Percentiles rank a stretch among this genome's conserved stretches.
These are phyloP conservation scores for Haematococcus sp. DNA, from an alignment of 139 green algal genomes.

Conservation along the genomic window DNA sequence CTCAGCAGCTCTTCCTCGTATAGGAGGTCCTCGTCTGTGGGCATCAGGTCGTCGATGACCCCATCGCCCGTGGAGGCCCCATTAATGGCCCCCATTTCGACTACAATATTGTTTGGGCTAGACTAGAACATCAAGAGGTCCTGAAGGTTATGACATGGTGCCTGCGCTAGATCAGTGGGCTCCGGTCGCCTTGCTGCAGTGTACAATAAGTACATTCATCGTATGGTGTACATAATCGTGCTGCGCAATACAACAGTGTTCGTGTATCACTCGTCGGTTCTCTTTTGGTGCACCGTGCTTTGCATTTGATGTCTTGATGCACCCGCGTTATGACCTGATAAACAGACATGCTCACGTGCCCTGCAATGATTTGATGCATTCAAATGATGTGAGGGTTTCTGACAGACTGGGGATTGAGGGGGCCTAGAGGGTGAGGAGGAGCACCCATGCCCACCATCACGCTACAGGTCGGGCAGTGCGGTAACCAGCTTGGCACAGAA, in stretches of 20 bases:
- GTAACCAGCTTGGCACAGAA: conserved; percentile 38
- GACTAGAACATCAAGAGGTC: neutral
- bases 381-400: neutral
- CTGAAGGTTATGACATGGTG: neutral
- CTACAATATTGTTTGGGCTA: neutral
- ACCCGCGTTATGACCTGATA: neutral
- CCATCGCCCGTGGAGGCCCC: conserved; percentile 10
- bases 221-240: neutral
- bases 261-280: too few relatives aligned
- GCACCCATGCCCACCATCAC: conserved; percentile 24
- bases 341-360: neutral
- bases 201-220: neutral
- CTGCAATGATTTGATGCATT: neutral
- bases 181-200: too few relatives aligned
- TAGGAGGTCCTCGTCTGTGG: conserved; percentile 85
- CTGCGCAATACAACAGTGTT: too few relatives aligned
- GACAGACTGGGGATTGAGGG: neutral
- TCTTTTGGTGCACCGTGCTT: too few relatives aligned
- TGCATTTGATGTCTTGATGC: too few relatives aligned
- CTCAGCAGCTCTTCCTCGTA: conserved; percentile 97
- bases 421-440: neutral
- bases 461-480: conserved; percentile 35
- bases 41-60: conserved; percentile 72
- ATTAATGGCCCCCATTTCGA: neutral
- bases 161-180: too few relatives aligned